These are phyloP conservation scores for Corynascus novoguineensis DNA, from an alignment of 495 filamentous ascomycete genomes.

Conservation along the genomic window DNA sequence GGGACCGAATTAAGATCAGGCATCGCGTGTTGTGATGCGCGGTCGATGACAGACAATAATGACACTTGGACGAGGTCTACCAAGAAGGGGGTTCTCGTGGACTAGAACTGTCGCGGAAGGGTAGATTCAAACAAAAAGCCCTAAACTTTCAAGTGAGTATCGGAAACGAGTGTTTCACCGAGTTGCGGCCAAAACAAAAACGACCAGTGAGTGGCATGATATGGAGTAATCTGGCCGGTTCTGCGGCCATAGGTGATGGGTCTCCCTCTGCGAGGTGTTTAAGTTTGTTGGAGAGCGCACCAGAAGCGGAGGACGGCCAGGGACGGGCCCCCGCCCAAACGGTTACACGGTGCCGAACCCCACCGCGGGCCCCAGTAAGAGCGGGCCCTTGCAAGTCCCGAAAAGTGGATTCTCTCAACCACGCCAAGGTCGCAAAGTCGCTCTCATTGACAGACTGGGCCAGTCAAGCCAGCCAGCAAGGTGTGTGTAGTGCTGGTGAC, in stretches of 20 bases:
- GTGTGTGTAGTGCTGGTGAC: too few relatives aligned
- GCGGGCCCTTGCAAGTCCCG: neutral
- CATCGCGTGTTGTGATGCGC: conserved; percentile 22
- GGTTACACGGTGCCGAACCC: neutral
- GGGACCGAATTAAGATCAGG: conserved; percentile 59
- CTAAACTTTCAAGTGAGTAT: too few relatives aligned
- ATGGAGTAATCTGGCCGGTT: conserved; percentile 25
- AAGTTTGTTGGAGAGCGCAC: conserved; percentile 1
- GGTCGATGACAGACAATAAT: too few relatives aligned
- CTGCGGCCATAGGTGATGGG: conserved; percentile 27
- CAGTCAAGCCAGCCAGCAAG: neutral
- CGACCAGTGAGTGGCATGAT: conserved; percentile 6
- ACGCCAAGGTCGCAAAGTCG: too few relatives aligned
- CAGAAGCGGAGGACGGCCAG: neutral
- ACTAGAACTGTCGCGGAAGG: too few relatives aligned
- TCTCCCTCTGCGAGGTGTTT: too few relatives aligned
- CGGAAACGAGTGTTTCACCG: conserved; percentile 6
- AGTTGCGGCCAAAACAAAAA: conserved; percentile 21
- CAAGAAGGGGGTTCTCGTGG: neutral
- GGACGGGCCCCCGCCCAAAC: neutral
- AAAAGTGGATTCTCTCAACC: neutral
- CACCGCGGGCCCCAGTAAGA: neutral
- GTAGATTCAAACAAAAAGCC: too few relatives aligned
- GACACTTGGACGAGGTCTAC: neutral
- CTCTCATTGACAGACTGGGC: too few relatives aligned